These are phyloP conservation scores for Plasmodium gaboni DNA, from an alignment of 169 alveolate species.

Conservation along the genomic window DNA sequence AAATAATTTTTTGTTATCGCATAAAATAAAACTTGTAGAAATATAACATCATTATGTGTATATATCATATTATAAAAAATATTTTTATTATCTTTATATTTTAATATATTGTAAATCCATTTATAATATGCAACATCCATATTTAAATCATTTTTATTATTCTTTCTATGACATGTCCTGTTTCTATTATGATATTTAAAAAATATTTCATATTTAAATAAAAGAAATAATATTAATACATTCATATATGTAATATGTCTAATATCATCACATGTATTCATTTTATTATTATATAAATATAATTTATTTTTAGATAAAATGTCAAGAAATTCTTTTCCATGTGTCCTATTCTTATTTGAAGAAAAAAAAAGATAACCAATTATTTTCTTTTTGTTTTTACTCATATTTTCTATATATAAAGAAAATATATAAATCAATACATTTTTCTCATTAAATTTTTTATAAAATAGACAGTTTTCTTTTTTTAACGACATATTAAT, in stretches of 20 bases:
- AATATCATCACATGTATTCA: neutral
- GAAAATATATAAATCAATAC: conserved; percentile 34
- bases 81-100: neutral
- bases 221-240: conserved; percentile 38
- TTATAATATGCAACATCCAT: too few relatives aligned
- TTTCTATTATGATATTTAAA: conserved; percentile 25
- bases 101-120: too few relatives aligned
- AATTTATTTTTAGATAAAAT: neutral
- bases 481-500: neutral
- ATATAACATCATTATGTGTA: conserved; percentile 6
- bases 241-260: conserved; percentile 25
- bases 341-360: neutral
- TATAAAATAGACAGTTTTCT: neutral
- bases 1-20: conserved; percentile 36
- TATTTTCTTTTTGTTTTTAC: conserved; percentile 16
- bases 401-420: conserved; percentile 2
- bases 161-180: neutral
- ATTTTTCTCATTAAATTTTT: conserved; percentile 24
- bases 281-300: conserved; percentile 9
- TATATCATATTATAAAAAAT: conserved; percentile 16
- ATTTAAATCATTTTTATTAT: too few relatives aligned
- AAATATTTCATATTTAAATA: conserved; percentile 46
- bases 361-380: conserved; percentile 9
- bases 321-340: conserved; percentile 14
- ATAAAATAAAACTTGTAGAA: conserved; percentile 11